Conservation (phyloP, 192 early-diverging fungal species). For the Chytriomyces hyalinus region DNA sequence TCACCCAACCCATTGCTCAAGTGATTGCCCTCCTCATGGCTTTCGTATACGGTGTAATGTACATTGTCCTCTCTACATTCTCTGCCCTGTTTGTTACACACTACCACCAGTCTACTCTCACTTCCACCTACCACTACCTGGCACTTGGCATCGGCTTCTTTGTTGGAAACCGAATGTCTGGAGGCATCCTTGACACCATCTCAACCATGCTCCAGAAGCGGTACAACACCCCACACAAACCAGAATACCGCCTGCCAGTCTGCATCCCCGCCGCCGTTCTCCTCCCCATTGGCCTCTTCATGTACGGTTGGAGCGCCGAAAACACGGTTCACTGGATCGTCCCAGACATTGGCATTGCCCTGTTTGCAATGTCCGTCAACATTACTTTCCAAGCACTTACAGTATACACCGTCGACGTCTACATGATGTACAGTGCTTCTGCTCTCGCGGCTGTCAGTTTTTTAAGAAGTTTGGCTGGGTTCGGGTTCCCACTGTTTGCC, state of each 20-base stretch:
- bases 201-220: conserved; percentile 9
- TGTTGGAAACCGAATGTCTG: conserved; percentile 11
- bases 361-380: background rate
- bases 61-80: conserved; percentile 16
- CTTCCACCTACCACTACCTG: background rate
- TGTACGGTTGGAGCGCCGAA: conserved; percentile 18
- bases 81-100: background rate
- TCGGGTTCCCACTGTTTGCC: conserved; percentile 20
- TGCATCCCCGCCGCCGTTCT: conserved; percentile 4
- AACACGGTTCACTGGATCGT: conserved; percentile 23
- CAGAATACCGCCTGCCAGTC: conserved; percentile 6
- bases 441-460: background rate
- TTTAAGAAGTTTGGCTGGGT: background rate
- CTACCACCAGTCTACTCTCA: background rate
- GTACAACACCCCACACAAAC: conserved; percentile 24
- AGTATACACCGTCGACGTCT: conserved; percentile 1
- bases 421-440: conserved; percentile 7
- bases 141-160: conserved; percentile 7
- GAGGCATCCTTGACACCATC: background rate
- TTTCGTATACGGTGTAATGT: conserved; percentile 5
- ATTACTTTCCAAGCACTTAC: conserved; percentile 3
- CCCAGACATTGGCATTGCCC: conserved; percentile 7
- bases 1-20: conserved; percentile 19
- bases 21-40: conserved; percentile 18
- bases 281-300: background rate